Evolutionary conservation across 306 rosid species (phyloP).

Genomic region (Neltuma alba): DNA sequence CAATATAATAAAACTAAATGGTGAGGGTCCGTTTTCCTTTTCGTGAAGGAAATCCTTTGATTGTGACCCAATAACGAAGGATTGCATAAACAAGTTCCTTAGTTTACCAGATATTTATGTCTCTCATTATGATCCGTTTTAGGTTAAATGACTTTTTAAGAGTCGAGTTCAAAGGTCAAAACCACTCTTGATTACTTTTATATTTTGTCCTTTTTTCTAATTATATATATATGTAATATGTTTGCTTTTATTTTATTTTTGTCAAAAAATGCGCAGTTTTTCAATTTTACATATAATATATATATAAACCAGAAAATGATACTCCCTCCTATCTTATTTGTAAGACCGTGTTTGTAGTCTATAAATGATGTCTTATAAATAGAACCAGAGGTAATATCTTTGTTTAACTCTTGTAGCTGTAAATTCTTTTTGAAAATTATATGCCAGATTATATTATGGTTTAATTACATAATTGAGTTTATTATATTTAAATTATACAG

Average conservation of each 20-base stretch:
- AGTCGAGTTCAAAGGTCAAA: not conserved
- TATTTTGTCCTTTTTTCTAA: not conserved
- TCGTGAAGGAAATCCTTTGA: constrained; percentile 43
- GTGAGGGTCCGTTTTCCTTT: constrained; percentile 38
- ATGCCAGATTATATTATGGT: not conserved
- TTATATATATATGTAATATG: not conserved
- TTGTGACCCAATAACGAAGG: constrained; percentile 42
- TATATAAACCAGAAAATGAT: not conserved
- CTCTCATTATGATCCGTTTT: not conserved
- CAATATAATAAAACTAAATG: constrained; percentile 34
- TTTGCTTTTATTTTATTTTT: not conserved
- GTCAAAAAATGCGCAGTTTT: not conserved
- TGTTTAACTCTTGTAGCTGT: not conserved
- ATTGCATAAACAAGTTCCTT: constrained; percentile 35
- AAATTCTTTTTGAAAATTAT: not conserved
- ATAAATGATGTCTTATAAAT: too few relatives aligned
- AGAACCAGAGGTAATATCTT: too few relatives aligned
- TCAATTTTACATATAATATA: not conserved
- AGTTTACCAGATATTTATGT: not conserved
- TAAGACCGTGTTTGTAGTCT: too few relatives aligned
- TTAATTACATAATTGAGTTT: not conserved
- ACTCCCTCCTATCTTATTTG: too few relatives aligned
- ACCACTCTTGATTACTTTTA: not conserved
- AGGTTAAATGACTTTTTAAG: not conserved
- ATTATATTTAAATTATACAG: not conserved